Evolutionary conservation across 139 green algal genomes (phyloP).

Genomic region (Haematococcus lacustris): DNA sequence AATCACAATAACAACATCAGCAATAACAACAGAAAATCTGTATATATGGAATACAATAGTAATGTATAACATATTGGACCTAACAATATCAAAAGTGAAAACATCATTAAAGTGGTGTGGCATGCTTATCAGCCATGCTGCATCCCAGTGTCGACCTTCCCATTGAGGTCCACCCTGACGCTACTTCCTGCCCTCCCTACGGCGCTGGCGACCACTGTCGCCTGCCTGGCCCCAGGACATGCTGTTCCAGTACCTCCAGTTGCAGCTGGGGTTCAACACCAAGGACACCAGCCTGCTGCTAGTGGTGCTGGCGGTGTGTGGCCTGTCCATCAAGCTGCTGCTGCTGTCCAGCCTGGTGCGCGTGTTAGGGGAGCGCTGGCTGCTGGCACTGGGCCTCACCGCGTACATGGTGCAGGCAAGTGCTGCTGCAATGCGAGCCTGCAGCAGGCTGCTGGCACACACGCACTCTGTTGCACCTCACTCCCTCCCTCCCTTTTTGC

Average conservation of each 20-base stretch:
- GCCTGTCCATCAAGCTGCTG: slow-evolving; percentile 60
- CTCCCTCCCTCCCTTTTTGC: neutral
- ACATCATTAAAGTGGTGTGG: no score
- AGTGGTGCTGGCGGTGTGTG: slow-evolving; percentile 42
- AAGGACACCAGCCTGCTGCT: slow-evolving; percentile 56
- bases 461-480: neutral
- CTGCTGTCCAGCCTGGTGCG: slow-evolving; percentile 48
- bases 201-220: neutral
- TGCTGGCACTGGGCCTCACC: slow-evolving; percentile 42
- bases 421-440: neutral
- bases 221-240: slow-evolving; percentile 39
- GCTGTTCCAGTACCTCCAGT: slow-evolving; percentile 76
- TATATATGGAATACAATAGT: no score
- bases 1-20: no score
- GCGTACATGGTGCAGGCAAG: slow-evolving; percentile 10
- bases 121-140: no score
- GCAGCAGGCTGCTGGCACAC: neutral
- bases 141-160: no score
- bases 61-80: no score
- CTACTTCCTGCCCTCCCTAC: neutral
- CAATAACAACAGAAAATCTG: no score
- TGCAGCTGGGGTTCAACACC: slow-evolving; percentile 61
- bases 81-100: no score
- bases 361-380: slow-evolving; percentile 39
- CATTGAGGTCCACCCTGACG: no score